These are phyloP conservation scores for Calonectria leucothoes DNA, from an alignment of 2,329 filamentous ascomycete genomes.

Conservation along the genomic window DNA sequence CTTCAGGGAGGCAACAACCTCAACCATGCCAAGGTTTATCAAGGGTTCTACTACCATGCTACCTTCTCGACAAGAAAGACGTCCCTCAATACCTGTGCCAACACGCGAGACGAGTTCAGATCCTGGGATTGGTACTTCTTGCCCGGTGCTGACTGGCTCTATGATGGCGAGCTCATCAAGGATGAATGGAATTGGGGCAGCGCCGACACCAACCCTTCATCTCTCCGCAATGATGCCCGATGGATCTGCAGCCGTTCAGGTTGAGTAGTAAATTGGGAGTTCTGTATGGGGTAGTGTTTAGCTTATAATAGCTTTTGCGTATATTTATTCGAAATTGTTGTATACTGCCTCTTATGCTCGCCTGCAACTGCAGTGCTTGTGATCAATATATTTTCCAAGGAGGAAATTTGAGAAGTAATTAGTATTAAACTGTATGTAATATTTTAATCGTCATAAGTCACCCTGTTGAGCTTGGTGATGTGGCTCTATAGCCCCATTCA, in stretches of 20 bases:
- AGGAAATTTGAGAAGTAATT: not conserved
- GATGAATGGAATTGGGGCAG: constrained; percentile 18
- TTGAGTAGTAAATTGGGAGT: not conserved
- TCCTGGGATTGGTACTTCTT: constrained; percentile 24
- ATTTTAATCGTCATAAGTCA: not conserved
- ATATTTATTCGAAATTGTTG: not conserved
- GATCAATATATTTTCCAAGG: not conserved
- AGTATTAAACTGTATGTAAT: not conserved
- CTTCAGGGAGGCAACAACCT: constrained; percentile 13
- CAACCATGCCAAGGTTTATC: constrained; percentile 23
- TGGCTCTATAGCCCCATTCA: not conserved
- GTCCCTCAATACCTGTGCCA: constrained; percentile 12
- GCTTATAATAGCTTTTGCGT: not conserved
- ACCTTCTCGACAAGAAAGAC: constrained; percentile 21
- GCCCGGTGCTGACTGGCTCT: constrained; percentile 2
- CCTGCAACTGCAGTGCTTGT: not conserved
- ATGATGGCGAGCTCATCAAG: constrained; percentile 15
- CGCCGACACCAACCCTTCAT: constrained; percentile 19
- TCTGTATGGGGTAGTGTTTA: not conserved
- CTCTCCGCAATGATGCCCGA: constrained; percentile 11
- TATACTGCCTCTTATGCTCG: not conserved
- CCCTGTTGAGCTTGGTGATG: not conserved
- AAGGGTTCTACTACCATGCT: constrained; percentile 21
- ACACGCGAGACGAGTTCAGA: constrained; percentile 15
- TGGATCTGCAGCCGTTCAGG: constrained; percentile 11